These are phyloP conservation scores for Tanozyma kutaoensis DNA, from an alignment of 805 yeast species.

Conservation along the genomic window DNA sequence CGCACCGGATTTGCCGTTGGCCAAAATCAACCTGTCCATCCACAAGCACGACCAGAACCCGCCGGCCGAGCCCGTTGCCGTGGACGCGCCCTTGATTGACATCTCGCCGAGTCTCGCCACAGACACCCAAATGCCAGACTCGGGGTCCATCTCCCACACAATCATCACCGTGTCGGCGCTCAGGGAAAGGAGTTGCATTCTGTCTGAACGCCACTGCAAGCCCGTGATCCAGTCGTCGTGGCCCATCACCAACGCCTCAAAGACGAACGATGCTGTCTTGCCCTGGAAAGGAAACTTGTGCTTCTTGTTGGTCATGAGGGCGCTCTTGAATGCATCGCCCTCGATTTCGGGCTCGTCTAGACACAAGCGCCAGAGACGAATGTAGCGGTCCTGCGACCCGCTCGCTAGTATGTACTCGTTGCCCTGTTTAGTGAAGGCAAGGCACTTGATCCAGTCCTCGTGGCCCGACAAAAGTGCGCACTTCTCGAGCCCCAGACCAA, in stretches of 20 bases:
- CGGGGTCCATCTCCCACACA: conserved; percentile 83
- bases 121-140: conserved; percentile 86
- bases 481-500: conserved; percentile 12
- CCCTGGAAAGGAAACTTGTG: conserved; percentile 34
- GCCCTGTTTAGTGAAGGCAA: conserved; percentile 41
- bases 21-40: conserved; percentile 42
- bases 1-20: conserved; percentile 89
- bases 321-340: conserved; percentile 38
- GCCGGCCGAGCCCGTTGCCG: conserved; percentile 90
- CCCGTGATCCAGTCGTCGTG: conserved; percentile 97
- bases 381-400: conserved; percentile 88
- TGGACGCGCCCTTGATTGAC: conserved; percentile 91
- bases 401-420: conserved; percentile 62
- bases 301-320: conserved; percentile 57
- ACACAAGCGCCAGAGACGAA: conserved; percentile 75
- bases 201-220: conserved; percentile 63
- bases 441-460: conserved; percentile 88
- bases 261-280: conserved; percentile 44
- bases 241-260: conserved; percentile 92
- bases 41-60: conserved; percentile 58
- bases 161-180: conserved; percentile 90
- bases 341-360: conserved; percentile 39
- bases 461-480: conserved; percentile 68
- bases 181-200: conserved; percentile 57
- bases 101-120: conserved; percentile 76